Evolutionary conservation across 805 yeast species (phyloP), one percentile per base, ranked within the genome.

Genomic region (Debaryomyces castellii): DNA sequence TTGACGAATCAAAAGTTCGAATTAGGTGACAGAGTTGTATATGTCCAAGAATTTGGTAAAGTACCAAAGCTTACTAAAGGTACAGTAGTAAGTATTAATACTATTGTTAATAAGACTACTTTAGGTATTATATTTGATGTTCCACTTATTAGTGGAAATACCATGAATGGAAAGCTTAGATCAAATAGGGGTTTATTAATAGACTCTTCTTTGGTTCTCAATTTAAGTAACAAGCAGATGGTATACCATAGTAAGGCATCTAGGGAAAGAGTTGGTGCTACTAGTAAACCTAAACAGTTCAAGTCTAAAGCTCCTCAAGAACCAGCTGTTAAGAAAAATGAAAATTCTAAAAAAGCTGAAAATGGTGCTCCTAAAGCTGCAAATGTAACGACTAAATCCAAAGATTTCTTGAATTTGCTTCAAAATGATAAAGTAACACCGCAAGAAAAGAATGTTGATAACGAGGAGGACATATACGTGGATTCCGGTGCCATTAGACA

Each of bases 31-130:
- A 80, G 99, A 49, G 89, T 94, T 24, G 78, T 87, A 20, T 90
- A 88, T 53, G 87, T 89, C 18, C 85, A 86, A 55, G 87, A 84
- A 55, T 82, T 87, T 20, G 98, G 98, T 42, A 89, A 88, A 59
- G 96, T 91, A 12, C 96, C 97, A 22, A 67, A 84, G 46, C 89
- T 86, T 60, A 77, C 88, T 21, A 86, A 86, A 58, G 99, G 99
- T 62, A 90, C 97, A 1, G 96, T 94, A 44, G 85, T 88, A 41
- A 85, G 87, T 7, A 71, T 78, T 45, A 67, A 67, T 20, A 66
- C 78, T 3, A 73, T 81, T 34, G 89, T 88, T 35, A 76, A 81
- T 28, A 80, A 83, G 53, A 75, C 81, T 28, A 78, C 84, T 1
- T 71, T 94, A 46, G 89, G 87, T 51, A 83, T 94, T 42, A 64